phyloP scores from a whole-genome alignment of 2,329 filamentous ascomycete species.

The Trichoderma afroharzianum region DNA sequence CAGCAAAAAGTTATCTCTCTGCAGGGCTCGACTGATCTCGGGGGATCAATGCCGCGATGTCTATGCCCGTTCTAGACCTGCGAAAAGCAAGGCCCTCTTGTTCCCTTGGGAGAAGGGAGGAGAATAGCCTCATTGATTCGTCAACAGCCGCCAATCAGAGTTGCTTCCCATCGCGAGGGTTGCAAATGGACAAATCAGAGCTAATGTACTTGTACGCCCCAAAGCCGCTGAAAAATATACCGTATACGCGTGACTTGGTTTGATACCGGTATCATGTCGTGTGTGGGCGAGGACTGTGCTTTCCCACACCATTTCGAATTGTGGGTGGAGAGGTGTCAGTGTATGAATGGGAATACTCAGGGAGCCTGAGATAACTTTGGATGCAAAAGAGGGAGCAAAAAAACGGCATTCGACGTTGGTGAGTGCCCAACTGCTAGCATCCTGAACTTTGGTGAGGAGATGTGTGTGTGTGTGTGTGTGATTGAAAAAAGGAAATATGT shows the following conservation, averaged over 20 bases:
- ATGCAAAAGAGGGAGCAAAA: neutral
- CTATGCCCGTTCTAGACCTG: neutral
- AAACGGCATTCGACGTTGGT: neutral
- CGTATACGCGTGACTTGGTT: slow-evolving; percentile 4
- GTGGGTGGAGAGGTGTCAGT: neutral
- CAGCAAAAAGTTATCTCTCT: neutral
- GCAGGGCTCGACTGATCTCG: slow-evolving; percentile 1
- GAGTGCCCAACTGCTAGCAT: neutral
- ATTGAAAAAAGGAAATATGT: neutral
- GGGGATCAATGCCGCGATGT: neutral
- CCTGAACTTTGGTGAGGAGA: neutral
- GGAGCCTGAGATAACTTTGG: neutral
- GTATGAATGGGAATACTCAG: neutral
- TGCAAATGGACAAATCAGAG: neutral
- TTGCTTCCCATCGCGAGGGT: neutral
- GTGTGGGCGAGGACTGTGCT: neutral
- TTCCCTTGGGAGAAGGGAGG: neutral
- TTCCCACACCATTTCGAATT: neutral
- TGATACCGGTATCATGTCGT: neutral
- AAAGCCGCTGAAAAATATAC: neutral
- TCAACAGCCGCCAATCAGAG: neutral
- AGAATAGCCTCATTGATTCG: neutral
- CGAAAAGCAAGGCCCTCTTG: neutral
- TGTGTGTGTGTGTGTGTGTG: neutral
- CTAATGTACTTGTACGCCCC: neutral